Percentiles rank a stretch among this genome's conserved stretches.
These are phyloP conservation scores for Xenoacremonium recifei DNA, from an alignment of 2,329 filamentous ascomycete genomes.

Conservation along the genomic window DNA sequence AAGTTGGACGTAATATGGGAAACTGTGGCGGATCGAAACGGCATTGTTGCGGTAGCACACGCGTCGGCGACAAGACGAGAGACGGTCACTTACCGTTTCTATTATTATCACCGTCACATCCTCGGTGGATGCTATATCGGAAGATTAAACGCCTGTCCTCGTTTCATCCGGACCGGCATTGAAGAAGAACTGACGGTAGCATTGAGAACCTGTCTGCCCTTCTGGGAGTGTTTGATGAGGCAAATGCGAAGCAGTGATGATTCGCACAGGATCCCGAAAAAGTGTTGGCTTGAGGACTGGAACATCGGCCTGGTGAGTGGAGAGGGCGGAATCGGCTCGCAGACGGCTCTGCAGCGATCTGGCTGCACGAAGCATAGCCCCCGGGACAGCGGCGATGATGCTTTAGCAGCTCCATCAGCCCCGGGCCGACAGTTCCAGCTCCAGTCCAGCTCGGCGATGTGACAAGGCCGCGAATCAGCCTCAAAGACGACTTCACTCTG, in stretches of 20 bases:
- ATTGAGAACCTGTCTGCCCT: too few relatives aligned
- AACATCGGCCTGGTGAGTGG: not conserved
- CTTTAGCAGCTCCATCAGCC: too few relatives aligned
- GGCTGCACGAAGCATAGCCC: too few relatives aligned
- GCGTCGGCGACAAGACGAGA: not conserved
- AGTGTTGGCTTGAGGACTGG: not conserved
- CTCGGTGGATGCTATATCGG: conserved; percentile 6
- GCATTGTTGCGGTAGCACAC: not conserved
- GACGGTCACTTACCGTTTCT: conserved; percentile 6
- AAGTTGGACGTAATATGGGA: not conserved
- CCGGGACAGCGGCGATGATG: too few relatives aligned
- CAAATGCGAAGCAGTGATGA: not conserved
- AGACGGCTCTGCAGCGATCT: too few relatives aligned
- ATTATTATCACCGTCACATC: conserved; percentile 11
- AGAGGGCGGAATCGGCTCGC: too few relatives aligned
- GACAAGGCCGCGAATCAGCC: too few relatives aligned
- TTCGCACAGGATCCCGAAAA: not conserved
- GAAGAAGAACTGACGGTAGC: not conserved
- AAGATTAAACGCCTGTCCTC: not conserved
- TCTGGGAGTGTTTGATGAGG: not conserved
- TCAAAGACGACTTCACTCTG: too few relatives aligned
- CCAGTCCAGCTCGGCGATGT: too few relatives aligned
- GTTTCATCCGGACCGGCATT: not conserved
- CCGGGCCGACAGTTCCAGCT: too few relatives aligned
- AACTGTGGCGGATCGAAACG: not conserved